Percentiles rank a stretch among this genome's conserved stretches.
Evolutionary conservation across 768 basidiomycete species (phyloP).

Genomic region (Glaciozyma antarctica): DNA sequence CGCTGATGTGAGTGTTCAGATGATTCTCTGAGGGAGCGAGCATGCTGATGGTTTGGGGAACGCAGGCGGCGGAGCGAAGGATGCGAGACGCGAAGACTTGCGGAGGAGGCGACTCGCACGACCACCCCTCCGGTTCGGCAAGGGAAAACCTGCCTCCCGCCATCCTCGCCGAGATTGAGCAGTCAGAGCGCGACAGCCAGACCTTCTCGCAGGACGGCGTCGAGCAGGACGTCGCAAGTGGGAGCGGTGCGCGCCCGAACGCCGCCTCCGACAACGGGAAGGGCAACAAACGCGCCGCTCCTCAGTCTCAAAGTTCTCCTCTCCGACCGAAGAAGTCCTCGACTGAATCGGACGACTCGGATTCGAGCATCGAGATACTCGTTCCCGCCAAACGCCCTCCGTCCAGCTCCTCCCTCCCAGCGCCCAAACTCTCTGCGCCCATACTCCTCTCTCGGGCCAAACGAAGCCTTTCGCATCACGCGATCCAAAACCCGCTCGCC

Average conservation of each 20-base stretch:
- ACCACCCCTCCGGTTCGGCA: slow-evolving; percentile 18
- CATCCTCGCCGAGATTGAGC: slow-evolving; percentile 23
- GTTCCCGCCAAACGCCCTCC: background rate
- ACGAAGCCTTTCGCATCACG: no score
- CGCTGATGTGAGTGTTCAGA: slow-evolving; percentile 49
- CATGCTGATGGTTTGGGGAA: background rate
- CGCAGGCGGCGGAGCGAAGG: slow-evolving; percentile 76
- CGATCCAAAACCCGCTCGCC: background rate
- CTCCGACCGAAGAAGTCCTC: slow-evolving; percentile 5
- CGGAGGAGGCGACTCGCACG: slow-evolving; percentile 32
- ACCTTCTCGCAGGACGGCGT: slow-evolving; percentile 6
- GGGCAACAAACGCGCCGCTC: background rate
- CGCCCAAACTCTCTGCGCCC: background rate
- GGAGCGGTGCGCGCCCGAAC: background rate
- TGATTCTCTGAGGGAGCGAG: slow-evolving; percentile 5
- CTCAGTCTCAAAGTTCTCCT: background rate
- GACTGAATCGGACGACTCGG: background rate
- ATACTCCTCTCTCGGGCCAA: background rate
- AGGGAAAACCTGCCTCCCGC: slow-evolving; percentile 18
- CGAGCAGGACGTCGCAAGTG: slow-evolving; percentile 5
- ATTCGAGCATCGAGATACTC: background rate
- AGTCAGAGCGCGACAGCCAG: slow-evolving; percentile 34
- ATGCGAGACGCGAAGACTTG: slow-evolving; percentile 65
- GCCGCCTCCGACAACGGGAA: background rate
- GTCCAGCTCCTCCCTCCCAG: background rate